phyloP scores from a whole-genome alignment of 192 early-diverging fungal species.

The Linnemannia exigua region DNA sequence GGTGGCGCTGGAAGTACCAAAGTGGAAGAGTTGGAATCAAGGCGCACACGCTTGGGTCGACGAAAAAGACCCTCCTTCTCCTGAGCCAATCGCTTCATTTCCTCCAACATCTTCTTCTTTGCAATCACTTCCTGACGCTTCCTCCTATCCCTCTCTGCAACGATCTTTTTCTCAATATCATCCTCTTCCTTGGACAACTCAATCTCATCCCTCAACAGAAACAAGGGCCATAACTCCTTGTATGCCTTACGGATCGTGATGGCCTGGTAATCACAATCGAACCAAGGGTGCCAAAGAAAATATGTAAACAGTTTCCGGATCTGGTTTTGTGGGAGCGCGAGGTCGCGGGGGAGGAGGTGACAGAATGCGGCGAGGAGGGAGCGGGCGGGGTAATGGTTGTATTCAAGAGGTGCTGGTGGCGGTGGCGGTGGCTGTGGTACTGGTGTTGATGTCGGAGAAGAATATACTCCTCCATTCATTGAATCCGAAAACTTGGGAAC shows the following conservation, averaged over 20 bases:
- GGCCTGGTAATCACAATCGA: conserved; percentile 35
- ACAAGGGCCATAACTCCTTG: conserved; percentile 26
- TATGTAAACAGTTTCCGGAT: conserved; percentile 38
- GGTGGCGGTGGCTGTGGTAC: not conserved
- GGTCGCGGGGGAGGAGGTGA: conserved; percentile 17
- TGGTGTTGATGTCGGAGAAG: not conserved
- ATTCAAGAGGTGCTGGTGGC: not conserved
- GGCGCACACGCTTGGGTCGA: no score
- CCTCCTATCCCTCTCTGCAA: not conserved
- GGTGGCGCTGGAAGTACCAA: not conserved
- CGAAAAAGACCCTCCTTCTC: not conserved
- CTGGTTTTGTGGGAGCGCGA: not conserved
- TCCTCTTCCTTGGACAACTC: not conserved
- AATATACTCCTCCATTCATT: not conserved
- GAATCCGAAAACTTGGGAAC: not conserved
- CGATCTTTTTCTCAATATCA: no score
- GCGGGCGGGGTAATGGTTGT: conserved; percentile 22
- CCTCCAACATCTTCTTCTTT: not conserved
- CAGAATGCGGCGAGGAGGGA: conserved; percentile 31
- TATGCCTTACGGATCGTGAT: conserved; percentile 28
- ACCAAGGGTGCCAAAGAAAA: conserved; percentile 38
- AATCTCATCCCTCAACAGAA: conserved; percentile 30
- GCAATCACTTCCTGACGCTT: not conserved
- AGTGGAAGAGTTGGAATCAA: no score
- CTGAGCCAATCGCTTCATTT: no score